Percentiles rank a stretch among this genome's conserved stretches.
Evolutionary conservation across 306 rosid genomes (phyloP).

Genomic region (Abrus pulchellus): DNA sequence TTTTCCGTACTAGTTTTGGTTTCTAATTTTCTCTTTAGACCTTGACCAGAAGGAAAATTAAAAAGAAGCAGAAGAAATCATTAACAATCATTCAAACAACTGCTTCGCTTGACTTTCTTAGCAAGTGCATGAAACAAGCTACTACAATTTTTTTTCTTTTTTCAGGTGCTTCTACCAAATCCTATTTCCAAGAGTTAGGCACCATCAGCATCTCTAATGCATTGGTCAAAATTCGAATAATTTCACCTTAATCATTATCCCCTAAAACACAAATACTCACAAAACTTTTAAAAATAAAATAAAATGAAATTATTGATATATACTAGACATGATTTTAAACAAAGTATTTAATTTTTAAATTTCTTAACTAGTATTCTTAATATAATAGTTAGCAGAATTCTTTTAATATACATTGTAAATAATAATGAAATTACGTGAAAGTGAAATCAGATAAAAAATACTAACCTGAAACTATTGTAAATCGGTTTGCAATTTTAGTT

Average conservation of each 20-base stretch:
- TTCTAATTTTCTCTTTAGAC: constrained; percentile 9
- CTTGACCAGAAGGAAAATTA: constrained; percentile 19
- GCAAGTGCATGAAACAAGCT: constrained; percentile 40
- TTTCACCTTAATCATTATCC: constrained; percentile 27
- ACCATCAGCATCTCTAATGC: constrained; percentile 6
- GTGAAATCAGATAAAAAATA: too few species aligned
- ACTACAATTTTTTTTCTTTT: constrained; percentile 19
- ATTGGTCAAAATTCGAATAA: constrained; percentile 25
- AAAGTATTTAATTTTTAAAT: too few species aligned
- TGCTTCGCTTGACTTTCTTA: constrained; percentile 33
- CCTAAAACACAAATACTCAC: not conserved
- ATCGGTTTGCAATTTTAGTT: too few species aligned
- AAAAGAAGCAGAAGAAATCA: constrained; percentile 34
- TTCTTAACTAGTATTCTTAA: too few species aligned
- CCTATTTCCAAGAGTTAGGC: constrained; percentile 36
- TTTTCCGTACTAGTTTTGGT: constrained; percentile 41
- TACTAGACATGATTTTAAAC: too few species aligned
- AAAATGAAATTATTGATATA: too few species aligned
- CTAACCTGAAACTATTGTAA: too few species aligned
- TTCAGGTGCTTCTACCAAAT: constrained; percentile 20
- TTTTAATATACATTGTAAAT: too few species aligned
- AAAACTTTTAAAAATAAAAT: not conserved
- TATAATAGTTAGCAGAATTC: too few species aligned
- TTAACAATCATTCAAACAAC: constrained; percentile 43
- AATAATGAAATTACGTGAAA: too few species aligned